phyloP scores from a whole-genome alignment of 1,284 basidiomycete species.

The Cronartium quercuum region DNA sequence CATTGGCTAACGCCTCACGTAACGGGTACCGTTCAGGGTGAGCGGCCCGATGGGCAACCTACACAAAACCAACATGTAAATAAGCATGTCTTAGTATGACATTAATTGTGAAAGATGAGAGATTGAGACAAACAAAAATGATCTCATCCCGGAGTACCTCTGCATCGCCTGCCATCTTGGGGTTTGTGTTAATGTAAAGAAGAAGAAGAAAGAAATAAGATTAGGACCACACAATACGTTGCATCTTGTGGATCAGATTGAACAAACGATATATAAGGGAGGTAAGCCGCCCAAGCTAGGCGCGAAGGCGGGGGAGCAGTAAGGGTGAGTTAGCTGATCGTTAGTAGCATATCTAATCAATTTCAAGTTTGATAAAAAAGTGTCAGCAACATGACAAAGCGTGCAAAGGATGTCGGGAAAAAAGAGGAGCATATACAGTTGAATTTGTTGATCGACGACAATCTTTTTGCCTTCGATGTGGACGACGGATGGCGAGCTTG shows the following conservation, averaged over 20 bases:
- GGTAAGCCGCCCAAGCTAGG: constrained; percentile 84
- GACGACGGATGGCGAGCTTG: constrained; percentile 31
- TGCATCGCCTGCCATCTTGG: constrained; percentile 66
- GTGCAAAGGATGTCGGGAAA: constrained; percentile 38
- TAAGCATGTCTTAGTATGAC: constrained; percentile 14
- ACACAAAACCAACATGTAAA: background rate
- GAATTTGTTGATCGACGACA: constrained; percentile 40
- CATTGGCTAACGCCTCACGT: constrained; percentile 56
- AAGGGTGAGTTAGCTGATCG: constrained; percentile 71
- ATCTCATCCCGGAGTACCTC: constrained; percentile 91
- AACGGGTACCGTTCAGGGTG: constrained; percentile 69
- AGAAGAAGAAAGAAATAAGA: background rate
- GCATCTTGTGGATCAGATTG: background rate
- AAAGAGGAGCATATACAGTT: constrained; percentile 34
- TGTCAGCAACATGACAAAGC: constrained; percentile 25
- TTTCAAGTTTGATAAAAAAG: background rate
- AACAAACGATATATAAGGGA: constrained; percentile 67
- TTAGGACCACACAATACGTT: background rate
- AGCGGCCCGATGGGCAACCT: constrained; percentile 85
- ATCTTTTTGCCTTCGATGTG: constrained; percentile 41
- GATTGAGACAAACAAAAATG: constrained; percentile 65
- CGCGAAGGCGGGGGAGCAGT: constrained; percentile 67
- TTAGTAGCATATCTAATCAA: constrained; percentile 66
- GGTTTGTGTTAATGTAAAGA: no score
- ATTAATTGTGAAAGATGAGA: background rate